A percentile compares a stretch with the other conserved stretches of the same genome.
Conservation (phyloP, 768 basidiomycete genomes). For the Russula emetica region DNA sequence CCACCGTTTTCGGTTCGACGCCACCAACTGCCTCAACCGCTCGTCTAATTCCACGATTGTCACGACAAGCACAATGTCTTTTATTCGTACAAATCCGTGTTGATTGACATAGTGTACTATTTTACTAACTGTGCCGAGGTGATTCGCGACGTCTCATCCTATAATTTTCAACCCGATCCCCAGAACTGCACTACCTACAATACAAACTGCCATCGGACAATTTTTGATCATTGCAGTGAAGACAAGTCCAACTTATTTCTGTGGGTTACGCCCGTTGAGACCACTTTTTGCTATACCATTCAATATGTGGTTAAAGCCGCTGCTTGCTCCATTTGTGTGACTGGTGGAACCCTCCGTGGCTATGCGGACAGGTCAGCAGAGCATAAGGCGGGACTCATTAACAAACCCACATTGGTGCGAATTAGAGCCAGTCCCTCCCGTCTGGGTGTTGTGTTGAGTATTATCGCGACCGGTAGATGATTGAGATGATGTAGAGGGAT, state of each 20-base stretch:
- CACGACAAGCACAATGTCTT: not conserved
- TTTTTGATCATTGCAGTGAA: not conserved
- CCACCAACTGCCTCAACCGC: too few species aligned
- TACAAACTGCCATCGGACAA: not conserved
- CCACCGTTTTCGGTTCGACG: too few species aligned
- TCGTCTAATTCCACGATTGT: too few species aligned
- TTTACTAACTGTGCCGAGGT: too few species aligned
- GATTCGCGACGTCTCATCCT: too few species aligned
- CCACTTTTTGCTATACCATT: not conserved
- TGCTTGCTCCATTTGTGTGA: not conserved
- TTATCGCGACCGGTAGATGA: conserved; percentile 6
- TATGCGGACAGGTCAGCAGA: conserved; percentile 6
- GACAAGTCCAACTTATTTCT: not conserved
- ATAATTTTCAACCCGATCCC: not conserved
- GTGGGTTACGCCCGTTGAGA: not conserved
- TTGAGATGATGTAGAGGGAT: not conserved
- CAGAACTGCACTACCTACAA: not conserved
- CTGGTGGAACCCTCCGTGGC: conserved; percentile 1
- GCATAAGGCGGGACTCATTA: not conserved
- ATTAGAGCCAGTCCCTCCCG: not conserved
- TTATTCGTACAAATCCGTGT: too few species aligned
- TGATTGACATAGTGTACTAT: too few species aligned
- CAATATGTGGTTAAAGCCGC: not conserved
- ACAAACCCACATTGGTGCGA: conserved; percentile 20
- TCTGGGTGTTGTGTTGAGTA: conserved; percentile 6